A percentile compares a stretch with the other conserved stretches of the same genome.
These are phyloP conservation scores for Chlamydomonas sp. DNA, from an alignment of 139 green algal genomes.

Conservation along the genomic window DNA sequence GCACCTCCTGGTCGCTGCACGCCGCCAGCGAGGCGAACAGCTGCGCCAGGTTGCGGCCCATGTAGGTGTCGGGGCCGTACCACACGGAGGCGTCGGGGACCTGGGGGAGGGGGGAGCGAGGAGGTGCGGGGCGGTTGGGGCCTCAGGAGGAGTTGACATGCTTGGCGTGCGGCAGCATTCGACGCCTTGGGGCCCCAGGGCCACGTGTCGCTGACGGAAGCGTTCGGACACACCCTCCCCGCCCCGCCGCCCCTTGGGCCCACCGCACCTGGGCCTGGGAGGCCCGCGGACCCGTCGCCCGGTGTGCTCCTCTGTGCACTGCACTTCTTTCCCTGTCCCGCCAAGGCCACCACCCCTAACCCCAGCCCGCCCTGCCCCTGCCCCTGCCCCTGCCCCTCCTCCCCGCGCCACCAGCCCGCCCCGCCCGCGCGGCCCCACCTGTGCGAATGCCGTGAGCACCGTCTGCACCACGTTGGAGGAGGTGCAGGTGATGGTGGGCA, in stretches of 20 bases:
- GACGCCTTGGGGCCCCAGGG: too few species aligned
- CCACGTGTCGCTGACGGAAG: too few species aligned
- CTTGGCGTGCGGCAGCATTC: too few species aligned
- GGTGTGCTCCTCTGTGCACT: too few species aligned
- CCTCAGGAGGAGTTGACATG: not conserved
- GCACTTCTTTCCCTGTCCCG: too few species aligned
- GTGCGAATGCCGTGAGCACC: conserved; percentile 90
- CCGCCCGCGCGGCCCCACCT: conserved; percentile 53
- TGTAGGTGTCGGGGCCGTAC: conserved; percentile 99
- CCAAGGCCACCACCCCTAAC: not conserved
- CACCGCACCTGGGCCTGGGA: too few species aligned
- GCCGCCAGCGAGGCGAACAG: conserved; percentile 82
- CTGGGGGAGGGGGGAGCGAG: conserved; percentile 42
- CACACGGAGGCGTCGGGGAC: conserved; percentile 86
- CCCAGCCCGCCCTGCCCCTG: not conserved
- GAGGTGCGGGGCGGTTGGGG: not conserved
- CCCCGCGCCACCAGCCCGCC: not conserved
- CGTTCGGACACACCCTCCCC: too few species aligned
- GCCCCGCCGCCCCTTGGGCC: too few species aligned
- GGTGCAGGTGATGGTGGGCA: conserved; percentile 99
- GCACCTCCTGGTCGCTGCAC: conserved; percentile 56
- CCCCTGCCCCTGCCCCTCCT: not conserved
- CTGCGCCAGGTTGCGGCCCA: conserved; percentile 94
- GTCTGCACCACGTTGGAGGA: conserved; percentile 99
- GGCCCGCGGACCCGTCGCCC: too few species aligned